Evolutionary conservation across 2,329 filamentous ascomycete species (phyloP).

Genomic region (Tolypocladium paradoxum): DNA sequence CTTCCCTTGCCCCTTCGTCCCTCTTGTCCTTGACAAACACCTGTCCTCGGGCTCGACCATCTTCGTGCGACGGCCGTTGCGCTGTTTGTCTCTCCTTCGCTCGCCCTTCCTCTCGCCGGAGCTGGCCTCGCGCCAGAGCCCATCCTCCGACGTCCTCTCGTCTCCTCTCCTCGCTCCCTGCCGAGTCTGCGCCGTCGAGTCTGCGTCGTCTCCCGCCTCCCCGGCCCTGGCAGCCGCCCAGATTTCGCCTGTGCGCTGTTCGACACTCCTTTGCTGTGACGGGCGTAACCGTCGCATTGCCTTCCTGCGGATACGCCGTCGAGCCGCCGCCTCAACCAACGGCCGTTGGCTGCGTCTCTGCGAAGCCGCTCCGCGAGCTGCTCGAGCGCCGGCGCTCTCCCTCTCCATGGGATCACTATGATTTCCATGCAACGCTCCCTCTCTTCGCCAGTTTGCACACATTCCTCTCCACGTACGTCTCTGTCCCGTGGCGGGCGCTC

Average conservation of each 20-base stretch:
- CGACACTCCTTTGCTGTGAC: not conserved
- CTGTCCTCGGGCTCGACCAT: not conserved
- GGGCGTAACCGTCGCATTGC: not conserved
- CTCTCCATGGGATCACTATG: constrained; percentile 40
- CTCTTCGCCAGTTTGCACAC: constrained; percentile 50
- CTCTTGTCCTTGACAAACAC: not conserved
- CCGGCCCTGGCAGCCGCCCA: not conserved
- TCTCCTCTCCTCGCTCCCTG: not conserved
- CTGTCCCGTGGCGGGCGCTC: constrained; percentile 3
- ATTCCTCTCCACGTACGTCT: constrained; percentile 49
- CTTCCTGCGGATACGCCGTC: not conserved
- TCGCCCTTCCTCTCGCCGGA: not conserved
- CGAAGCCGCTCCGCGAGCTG: constrained; percentile 23
- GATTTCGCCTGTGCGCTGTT: not conserved
- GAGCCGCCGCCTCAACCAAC: constrained; percentile 1
- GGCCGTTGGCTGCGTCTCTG: constrained; percentile 13
- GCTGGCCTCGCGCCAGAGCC: not conserved
- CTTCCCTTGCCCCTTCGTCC: not conserved
- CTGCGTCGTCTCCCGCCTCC: not conserved
- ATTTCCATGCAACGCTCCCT: constrained; percentile 52
- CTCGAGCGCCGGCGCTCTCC: constrained; percentile 15
- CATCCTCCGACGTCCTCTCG: not conserved
- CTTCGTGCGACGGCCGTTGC: not conserved
- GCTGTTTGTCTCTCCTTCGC: not conserved
- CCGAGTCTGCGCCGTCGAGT: not conserved